A percentile compares a stretch with the other conserved stretches of the same genome.
Conservation (phyloP, 1,284 basidiomycete genomes). For the Porogramme epimiltina region DNA sequence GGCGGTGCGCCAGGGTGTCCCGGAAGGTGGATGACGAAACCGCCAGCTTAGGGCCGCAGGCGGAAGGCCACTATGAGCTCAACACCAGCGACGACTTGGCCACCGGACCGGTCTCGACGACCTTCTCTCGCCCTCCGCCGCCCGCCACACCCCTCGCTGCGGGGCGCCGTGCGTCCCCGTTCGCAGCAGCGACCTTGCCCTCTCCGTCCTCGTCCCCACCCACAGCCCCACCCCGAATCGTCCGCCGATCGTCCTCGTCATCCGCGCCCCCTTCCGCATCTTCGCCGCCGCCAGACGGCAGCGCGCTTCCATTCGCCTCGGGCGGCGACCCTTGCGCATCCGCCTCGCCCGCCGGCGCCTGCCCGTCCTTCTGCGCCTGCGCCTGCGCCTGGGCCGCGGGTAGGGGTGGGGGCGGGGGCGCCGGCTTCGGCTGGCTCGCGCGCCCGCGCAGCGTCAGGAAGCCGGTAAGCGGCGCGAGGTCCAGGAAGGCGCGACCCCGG, state of each 20-base stretch:
- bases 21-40: no score
- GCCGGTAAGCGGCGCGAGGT: conserved; percentile 62
- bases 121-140: conserved; percentile 29
- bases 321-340: conserved; percentile 11
- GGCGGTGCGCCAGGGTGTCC: no score
- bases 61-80: conserved; percentile 9
- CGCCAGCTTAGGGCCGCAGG: no score
- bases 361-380: no score
- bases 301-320: conserved; percentile 26
- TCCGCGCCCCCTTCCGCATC: conserved; percentile 7
- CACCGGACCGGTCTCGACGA: conserved; percentile 7
- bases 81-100: conserved; percentile 16
- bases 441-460: conserved; percentile 56
- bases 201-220: conserved; percentile 37
- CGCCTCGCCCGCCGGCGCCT: conserved; percentile 12
- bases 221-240: conserved; percentile 47
- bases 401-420: no score
- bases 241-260: conserved; percentile 47
- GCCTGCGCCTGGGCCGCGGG: no score
- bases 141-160: conserved; percentile 4
- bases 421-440: conserved; percentile 34
- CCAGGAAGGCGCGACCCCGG: conserved; percentile 50
- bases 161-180: conserved; percentile 1
- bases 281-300: conserved; percentile 21
- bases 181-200: conserved; percentile 21